phyloP scores from a whole-genome alignment of 2,329 filamentous ascomycete species.

The Sporothrix dimorphospora region DNA sequence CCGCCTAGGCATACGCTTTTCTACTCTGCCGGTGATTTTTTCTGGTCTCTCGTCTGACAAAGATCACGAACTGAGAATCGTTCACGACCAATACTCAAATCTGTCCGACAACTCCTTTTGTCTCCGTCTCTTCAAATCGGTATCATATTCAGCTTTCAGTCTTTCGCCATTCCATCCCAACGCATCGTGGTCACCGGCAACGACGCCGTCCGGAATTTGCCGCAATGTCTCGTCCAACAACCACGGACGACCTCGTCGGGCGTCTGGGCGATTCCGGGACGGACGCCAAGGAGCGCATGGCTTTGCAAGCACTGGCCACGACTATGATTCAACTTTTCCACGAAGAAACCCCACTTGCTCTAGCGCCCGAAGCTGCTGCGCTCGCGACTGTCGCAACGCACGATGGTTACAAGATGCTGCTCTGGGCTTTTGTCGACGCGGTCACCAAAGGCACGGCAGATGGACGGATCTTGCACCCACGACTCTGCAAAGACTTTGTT shows the following conservation, averaged over 20 bases:
- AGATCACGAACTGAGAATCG: too few species aligned
- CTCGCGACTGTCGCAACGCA: not conserved
- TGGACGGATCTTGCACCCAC: not conserved
- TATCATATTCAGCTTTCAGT: too few species aligned
- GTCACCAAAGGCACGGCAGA: not conserved
- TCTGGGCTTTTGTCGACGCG: not conserved
- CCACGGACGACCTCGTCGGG: not conserved
- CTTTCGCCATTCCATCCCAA: too few species aligned
- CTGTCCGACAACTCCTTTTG: too few species aligned
- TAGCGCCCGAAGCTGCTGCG: not conserved
- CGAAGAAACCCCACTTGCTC: not conserved
- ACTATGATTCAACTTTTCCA: not conserved
- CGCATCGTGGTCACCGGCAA: not conserved
- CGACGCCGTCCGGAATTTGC: not conserved
- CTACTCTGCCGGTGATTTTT: not conserved
- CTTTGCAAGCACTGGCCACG: not conserved
- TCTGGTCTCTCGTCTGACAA: too few species aligned
- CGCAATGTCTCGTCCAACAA: not conserved
- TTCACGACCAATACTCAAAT: too few species aligned
- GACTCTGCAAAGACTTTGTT: not conserved
- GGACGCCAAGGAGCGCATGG: not conserved
- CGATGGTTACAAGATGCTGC: not conserved
- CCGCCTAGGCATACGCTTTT: not conserved
- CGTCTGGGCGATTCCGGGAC: not conserved
- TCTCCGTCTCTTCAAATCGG: too few species aligned